Evolutionary conservation across 176 grass and related monocot species (phyloP), one percentile per base, ranked within the genome.

Genomic region (Aegilops tauschii): DNA sequence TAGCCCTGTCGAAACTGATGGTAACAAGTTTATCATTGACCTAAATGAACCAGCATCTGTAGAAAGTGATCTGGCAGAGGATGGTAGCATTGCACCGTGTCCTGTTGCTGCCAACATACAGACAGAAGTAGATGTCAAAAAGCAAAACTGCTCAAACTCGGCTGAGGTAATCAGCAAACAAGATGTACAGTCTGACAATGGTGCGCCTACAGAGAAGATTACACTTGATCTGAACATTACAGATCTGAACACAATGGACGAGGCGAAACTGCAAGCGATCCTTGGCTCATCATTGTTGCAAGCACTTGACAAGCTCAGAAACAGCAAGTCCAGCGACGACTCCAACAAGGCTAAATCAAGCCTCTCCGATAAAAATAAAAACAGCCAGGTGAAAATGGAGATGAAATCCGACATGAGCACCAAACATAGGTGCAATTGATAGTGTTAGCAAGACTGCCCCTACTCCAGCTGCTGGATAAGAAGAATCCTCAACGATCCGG

Each of bases 1-100:
- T 36, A 32, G 47, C 23, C 29, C 76, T 71, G 21, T 50, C 20
- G 13, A 84, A 76, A 23, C 73, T 50, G 31, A 13, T 56, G 69
- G 72, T 78, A 85, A 56, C n/a, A 84, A 82, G 61, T 58, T 88
- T 6, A 35, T 28, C 56, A 78, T 91, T 78, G 90, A 91, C 64
- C 42, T 91, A 77, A 91, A 91, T 12, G 21, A 31, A 72, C 82
- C 90, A 17, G 78, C 82, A 21, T 42, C 70, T 0, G 20, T 35
- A 36, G 77, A 91, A 14, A 72, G 2, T 77, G 40, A 37, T 50
- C 14, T 12, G 54, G 20, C 39, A 10, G 58, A 78, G 77, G 82
- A 77, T 47, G 30, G 13, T 1, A 81, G 9, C 12, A 64, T 28
- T 64, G 40, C 10, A 58, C 5, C 69, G 0, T 44, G 18, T 12